These are phyloP conservation scores for Coniferiporia weirii DNA, from an alignment of 1,284 basidiomycete species.

Conservation along the genomic window DNA sequence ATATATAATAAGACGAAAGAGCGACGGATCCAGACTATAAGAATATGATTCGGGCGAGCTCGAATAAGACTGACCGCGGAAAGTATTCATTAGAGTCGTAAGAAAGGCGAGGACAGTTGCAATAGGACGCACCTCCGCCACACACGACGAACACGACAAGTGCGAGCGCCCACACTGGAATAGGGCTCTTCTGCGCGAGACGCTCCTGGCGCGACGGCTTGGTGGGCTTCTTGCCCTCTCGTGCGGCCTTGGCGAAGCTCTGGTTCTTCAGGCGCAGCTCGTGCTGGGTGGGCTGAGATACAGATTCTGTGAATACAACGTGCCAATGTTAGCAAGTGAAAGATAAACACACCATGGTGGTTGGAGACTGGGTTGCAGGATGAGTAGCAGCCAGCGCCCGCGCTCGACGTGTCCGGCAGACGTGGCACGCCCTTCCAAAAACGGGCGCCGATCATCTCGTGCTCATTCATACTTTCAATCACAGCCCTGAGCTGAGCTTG, in stretches of 20 bases:
- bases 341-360: slow-evolving; percentile 29
- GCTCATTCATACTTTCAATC: neutral
- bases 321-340: neutral
- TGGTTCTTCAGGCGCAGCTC: slow-evolving; percentile 74
- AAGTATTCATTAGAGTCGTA: neutral
- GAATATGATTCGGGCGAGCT: slow-evolving; percentile 61
- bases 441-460: neutral
- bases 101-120: neutral
- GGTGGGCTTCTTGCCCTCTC: slow-evolving; percentile 66
- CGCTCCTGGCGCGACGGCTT: slow-evolving; percentile 67
- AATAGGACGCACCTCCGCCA: slow-evolving; percentile 60
- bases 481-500: neutral
- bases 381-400: no score
- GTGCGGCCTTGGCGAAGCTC: slow-evolving; percentile 68
- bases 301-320: neutral
- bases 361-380: neutral
- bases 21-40: slow-evolving; percentile 34
- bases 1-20: neutral
- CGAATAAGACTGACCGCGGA: slow-evolving; percentile 56
- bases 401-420: slow-evolving; percentile 11
- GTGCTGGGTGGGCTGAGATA: slow-evolving; percentile 50
- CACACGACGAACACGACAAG: slow-evolving; percentile 65
- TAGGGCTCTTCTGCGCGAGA: slow-evolving; percentile 62
- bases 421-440: slow-evolving; percentile 9
- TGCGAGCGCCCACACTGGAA: slow-evolving; percentile 67